Evolutionary conservation across 306 rosid genomes (phyloP), one percentile per base, ranked within the genome.

Genomic region (Neltuma alba): DNA sequence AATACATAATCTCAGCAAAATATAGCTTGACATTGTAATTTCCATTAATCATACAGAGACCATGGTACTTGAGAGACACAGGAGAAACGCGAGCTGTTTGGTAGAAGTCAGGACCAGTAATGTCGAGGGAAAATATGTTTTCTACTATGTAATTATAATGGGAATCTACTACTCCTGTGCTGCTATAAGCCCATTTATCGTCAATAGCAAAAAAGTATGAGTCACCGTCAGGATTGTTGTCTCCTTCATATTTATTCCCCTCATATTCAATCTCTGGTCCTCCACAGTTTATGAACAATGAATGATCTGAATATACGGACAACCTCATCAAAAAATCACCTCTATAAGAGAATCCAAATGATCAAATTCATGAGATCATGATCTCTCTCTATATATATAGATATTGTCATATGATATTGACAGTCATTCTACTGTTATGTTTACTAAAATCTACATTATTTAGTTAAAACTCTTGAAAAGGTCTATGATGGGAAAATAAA

Each of bases 11-110:
- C 86, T 89, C 97, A 28, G 94, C 88, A 82, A 93, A 93, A 80
- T 93, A 91, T 58, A 89, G 93, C 81, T 79, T 79, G 65, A 93
- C 93, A 57, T 86, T 89, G 72, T 93, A 93, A 65, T 88, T 87
- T 0, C 98, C 97, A 57, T 85, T 76, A 25, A 40, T 50, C 87
- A 93, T 69, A 75, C 94, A 93, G 76, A 91, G 80, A 37, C 92
- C 96, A 75, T 85, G 89, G 78, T 91, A 93, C 81, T 77, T 87
- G 1, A 93, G 98, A 38, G 96, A 91, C 25, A 83, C 2, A 1
- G 2, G 28, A 28, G 28, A 7, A 54, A n/a, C 0, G 6, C 13
- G 60, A 21, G 60, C 28, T n/a, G 60, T 54, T 54, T 54, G 60
- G 7, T 54, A 54, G 28, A n/a, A 54, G 13, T 2, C 21, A 7